Base-by-base conservation (phyloP, 1,284 basidiomycete species). In the Trametes polyzona region DNA sequence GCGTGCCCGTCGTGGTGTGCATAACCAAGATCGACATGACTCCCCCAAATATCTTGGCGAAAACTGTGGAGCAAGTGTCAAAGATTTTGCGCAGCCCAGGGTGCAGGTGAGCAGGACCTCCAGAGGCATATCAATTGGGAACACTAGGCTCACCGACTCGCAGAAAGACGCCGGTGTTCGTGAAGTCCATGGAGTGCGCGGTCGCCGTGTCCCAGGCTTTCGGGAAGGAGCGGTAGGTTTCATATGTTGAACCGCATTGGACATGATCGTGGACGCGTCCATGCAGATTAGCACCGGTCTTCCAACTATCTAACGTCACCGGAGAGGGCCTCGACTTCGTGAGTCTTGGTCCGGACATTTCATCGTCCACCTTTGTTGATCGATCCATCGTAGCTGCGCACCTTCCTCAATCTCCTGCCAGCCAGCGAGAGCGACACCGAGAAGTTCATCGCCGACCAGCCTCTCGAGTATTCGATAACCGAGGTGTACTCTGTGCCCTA, bases 11-110 rank as follows among this genome's bases (percentile, higher is more conserved):
- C 32, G 87, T 95, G 4, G 92, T 97, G 26, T 95, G 94, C 71
- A 90, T 98, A 49, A 98, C 96, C 14, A 98, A 98, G 92, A 93
- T 96, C 68, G 97, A 99, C 73, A 98, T 98, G 96, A 98, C 96
- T 0, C 96, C 96, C 1, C 82, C 89, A 14, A 93, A 97, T 63
- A 89, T 97, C 32, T 82, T 96, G 43, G 87, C 87, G 36, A 90
- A 96, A 70, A 98, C 96, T 0, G 80, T 95, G 55, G 93, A 92
- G 69, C 96, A 98, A 76, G 88, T 98, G 1, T 83, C 86, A 27
- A 98, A 98, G 78, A 95, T 98, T 32, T 76, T 99, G 57, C 92
- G 87, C 71, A 95, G 92, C 65, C 96, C 95, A 8, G 96, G 96
- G 7, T 98, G 96, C 76, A 79, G 92, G 86, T 89, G 59, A 58